These are phyloP conservation scores for Lodderomyces metapsilosis DNA, from an alignment of 1,139 yeast genomes.

Conservation along the genomic window DNA sequence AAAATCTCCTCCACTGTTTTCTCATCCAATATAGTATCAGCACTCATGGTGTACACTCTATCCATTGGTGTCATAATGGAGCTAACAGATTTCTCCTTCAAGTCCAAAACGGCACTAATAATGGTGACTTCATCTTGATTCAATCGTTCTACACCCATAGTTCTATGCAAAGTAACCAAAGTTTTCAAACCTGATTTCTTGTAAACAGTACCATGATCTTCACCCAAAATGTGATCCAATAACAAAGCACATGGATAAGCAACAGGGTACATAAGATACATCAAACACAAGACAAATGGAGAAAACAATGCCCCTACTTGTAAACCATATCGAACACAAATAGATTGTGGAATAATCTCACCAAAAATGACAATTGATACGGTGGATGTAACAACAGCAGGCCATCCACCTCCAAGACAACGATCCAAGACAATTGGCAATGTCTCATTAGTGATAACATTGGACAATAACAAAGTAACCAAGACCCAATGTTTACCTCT, in stretches of 20 bases:
- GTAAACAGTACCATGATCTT: conserved; percentile 94
- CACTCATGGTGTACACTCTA: conserved; percentile 85
- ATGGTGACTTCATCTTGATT: conserved; percentile 96
- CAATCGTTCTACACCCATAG: conserved; percentile 93
- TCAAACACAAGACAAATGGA: conserved; percentile 79
- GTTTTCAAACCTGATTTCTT: conserved; percentile 92
- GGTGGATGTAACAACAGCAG: conserved; percentile 91
- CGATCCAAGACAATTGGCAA: conserved; percentile 91
- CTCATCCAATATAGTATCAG: conserved; percentile 82
- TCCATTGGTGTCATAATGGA: conserved; percentile 93
- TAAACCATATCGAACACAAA: conserved; percentile 89
- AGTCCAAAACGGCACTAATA: conserved; percentile 88
- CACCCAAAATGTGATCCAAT: conserved; percentile 82
- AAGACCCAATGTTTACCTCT: conserved; percentile 97
- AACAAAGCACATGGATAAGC: conserved; percentile 88
- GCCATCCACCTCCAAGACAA: conserved; percentile 96
- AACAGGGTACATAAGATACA: conserved; percentile 89
- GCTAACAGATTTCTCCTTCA: conserved; percentile 85
- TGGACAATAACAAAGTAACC: conserved; percentile 79
- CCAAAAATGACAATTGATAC: conserved; percentile 93
- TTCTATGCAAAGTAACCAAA: conserved; percentile 85
- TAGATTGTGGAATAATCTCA: conserved; percentile 92
- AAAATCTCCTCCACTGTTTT: conserved; percentile 83
- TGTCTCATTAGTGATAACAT: conserved; percentile 94
- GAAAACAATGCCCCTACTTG: conserved; percentile 89